Evolutionary conservation across 331 rosid species (phyloP).

Genomic region (Prunus yedoensis): DNA sequence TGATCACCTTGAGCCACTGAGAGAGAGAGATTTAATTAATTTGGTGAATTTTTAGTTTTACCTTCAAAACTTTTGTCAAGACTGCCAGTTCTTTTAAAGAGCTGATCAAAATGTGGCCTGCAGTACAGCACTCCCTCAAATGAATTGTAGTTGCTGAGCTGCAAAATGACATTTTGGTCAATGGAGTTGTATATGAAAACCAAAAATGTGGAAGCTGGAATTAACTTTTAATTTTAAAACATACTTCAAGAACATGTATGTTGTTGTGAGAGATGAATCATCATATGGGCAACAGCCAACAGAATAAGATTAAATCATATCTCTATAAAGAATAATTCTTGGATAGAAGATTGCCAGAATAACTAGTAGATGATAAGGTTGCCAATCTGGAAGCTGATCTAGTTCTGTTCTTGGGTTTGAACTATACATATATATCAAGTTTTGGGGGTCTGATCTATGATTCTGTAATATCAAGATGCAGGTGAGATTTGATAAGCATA

Average conservation of each 20-base stretch:
- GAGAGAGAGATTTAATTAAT: neutral
- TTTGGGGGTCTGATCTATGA: constrained; percentile 1
- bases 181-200: constrained; percentile 10
- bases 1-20: constrained; percentile 11
- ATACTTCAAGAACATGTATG: too few relatives aligned
- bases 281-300: neutral
- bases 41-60: constrained; percentile 25
- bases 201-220: neutral
- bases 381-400: neutral
- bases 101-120: constrained; percentile 93
- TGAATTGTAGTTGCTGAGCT: constrained; percentile 98
- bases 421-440: neutral
- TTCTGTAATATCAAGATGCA: constrained; percentile 10
- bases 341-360: neutral
- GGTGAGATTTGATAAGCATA: neutral
- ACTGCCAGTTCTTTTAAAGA: constrained; percentile 96
- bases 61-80: constrained; percentile 99
- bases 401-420: constrained; percentile 1
- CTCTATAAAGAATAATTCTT: neutral
- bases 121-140: constrained; percentile 96
- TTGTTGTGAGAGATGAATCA: too few relatives aligned
- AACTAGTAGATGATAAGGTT: neutral
- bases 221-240: too few relatives aligned
- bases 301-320: neutral
- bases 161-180: constrained; percentile 38